A percentile compares a stretch with the other conserved stretches of the same genome.
phyloP scores from a whole-genome alignment of 1,284 basidiomycete species.

The Naganishia sp. region DNA sequence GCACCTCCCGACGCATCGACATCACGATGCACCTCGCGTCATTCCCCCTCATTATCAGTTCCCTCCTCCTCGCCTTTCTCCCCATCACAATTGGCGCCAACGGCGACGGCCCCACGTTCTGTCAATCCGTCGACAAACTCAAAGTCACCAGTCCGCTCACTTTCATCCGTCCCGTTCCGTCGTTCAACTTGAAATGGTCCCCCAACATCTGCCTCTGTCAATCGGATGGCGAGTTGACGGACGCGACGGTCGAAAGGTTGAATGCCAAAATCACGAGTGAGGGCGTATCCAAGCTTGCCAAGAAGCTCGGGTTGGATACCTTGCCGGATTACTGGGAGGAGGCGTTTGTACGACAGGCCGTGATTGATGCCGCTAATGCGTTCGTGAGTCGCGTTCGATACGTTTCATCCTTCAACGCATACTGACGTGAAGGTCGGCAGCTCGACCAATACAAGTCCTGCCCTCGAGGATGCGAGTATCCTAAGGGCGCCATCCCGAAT shows the following conservation, averaged over 20 bases:
- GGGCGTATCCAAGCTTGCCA: conserved; percentile 10
- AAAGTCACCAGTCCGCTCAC: conserved; percentile 25
- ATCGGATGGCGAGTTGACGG: conserved; percentile 18
- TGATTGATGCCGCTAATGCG: conserved; percentile 10
- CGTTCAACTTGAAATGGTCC: conserved; percentile 22
- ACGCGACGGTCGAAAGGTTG: conserved; percentile 6
- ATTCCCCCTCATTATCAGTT: conserved; percentile 1
- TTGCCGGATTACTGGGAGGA: conserved; percentile 21
- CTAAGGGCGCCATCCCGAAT: conserved; percentile 11
- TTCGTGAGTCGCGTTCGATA: conserved; percentile 14
- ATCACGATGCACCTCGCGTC: conserved; percentile 12
- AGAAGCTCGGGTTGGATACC: conserved; percentile 15
- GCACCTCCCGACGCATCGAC: background rate
- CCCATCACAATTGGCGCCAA: background rate
- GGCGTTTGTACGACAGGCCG: conserved; percentile 21
- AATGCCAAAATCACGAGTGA: conserved; percentile 15
- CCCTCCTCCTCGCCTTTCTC: background rate
- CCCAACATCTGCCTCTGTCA: conserved; percentile 27
- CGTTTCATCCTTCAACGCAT: background rate
- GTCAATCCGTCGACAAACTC: conserved; percentile 25
- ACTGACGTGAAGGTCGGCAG: background rate
- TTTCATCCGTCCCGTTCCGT: conserved; percentile 16
- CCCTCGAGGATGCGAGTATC: conserved; percentile 22
- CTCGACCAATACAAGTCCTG: conserved; percentile 26
- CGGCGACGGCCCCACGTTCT: conserved; percentile 6